phyloP scores from a whole-genome alignment of 768 basidiomycete species.

The Leucocoprinus leucothites region DNA sequence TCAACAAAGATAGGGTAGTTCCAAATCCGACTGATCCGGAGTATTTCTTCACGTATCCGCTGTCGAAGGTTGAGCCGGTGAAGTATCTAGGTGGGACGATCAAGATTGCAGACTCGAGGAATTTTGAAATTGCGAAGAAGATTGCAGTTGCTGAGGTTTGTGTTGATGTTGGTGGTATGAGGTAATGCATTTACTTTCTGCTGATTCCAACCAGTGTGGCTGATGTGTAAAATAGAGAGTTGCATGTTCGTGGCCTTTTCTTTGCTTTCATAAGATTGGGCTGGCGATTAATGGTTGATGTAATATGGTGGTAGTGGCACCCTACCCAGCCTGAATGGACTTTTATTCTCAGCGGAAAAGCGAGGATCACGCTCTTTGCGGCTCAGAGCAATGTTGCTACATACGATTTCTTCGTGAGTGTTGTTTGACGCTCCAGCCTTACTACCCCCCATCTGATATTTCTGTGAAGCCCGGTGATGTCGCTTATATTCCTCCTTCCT shows the following conservation, averaged over 20 bases:
- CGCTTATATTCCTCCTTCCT: slow-evolving; percentile 36
- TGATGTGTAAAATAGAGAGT: neutral
- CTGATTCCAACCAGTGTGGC: too few species aligned
- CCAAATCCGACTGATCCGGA: slow-evolving; percentile 42
- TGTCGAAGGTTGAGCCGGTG: slow-evolving; percentile 44
- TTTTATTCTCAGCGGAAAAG: slow-evolving; percentile 49
- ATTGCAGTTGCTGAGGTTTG: slow-evolving; percentile 56
- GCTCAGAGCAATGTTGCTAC: slow-evolving; percentile 54
- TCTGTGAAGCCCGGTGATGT: slow-evolving; percentile 32
- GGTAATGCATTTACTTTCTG: slow-evolving; percentile 26
- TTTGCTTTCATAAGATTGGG: neutral
- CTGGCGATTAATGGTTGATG: neutral
- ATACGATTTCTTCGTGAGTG: slow-evolving; percentile 50
- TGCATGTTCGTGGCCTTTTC: neutral
- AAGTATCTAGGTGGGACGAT: slow-evolving; percentile 51
- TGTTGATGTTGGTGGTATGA: slow-evolving; percentile 59
- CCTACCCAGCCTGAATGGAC: slow-evolving; percentile 69
- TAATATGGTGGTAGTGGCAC: slow-evolving; percentile 55
- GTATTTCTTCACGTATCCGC: slow-evolving; percentile 49
- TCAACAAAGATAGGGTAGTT: slow-evolving; percentile 39
- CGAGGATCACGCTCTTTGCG: slow-evolving; percentile 60
- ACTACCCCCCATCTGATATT: neutral
- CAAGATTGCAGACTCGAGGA: slow-evolving; percentile 55
- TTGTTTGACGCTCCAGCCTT: neutral
- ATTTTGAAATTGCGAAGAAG: slow-evolving; percentile 50